These are phyloP conservation scores for Fusarium dlaminii DNA, from an alignment of 2,329 filamentous ascomycete species.

Conservation along the genomic window DNA sequence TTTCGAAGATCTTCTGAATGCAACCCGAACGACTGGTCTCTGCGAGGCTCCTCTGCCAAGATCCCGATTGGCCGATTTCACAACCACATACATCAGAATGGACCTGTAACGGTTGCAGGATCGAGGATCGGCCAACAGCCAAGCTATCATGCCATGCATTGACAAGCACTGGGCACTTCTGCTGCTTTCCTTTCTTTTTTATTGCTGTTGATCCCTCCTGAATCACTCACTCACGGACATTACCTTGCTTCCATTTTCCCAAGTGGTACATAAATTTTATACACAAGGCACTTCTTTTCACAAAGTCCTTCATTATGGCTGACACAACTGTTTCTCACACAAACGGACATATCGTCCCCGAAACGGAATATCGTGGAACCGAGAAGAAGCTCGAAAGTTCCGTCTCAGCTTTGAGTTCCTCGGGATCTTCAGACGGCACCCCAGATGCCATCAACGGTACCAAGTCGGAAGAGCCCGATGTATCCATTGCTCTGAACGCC, in stretches of 20 bases:
- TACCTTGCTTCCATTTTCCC: background rate
- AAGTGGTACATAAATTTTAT: background rate
- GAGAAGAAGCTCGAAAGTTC: background rate
- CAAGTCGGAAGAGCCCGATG: background rate
- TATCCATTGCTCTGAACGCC: conserved; percentile 23
- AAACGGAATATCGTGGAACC: background rate
- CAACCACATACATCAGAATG: background rate
- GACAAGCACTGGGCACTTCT: background rate
- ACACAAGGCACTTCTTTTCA: background rate
- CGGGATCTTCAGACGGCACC: background rate
- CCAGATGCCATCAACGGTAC: background rate
- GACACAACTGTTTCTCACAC: background rate
- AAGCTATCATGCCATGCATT: background rate
- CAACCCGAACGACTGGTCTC: background rate
- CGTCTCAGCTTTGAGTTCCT: background rate
- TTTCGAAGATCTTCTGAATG: background rate
- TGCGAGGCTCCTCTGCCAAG: background rate
- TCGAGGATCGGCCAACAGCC: background rate
- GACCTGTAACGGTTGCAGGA: background rate
- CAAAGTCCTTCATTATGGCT: background rate
- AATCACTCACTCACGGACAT: background rate
- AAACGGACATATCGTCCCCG: background rate
- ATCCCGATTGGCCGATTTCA: background rate
- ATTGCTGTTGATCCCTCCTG: background rate
- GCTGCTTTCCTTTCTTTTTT: background rate